phyloP scores from a whole-genome alignment of 1,139 yeast genomes.

The Taphrina communis region DNA sequence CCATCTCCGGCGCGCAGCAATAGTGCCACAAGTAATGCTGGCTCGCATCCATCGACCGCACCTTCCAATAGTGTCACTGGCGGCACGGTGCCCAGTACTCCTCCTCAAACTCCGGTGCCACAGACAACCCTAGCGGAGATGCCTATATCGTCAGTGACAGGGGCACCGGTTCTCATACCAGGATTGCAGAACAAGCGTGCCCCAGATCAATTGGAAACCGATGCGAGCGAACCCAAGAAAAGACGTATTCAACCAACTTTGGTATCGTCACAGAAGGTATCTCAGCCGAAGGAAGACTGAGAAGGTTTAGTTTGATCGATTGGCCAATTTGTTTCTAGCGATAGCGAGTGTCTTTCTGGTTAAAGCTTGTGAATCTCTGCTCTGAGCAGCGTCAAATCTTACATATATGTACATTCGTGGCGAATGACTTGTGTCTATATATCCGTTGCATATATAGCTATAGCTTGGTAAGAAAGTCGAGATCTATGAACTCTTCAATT shows the following conservation, averaged over 20 bases:
- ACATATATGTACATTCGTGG: too few species aligned
- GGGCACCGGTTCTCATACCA: conserved; percentile 8
- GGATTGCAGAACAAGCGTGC: background rate
- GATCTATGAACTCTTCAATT: too few species aligned
- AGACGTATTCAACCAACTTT: conserved; percentile 33
- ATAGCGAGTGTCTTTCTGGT: too few species aligned
- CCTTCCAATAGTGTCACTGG: background rate
- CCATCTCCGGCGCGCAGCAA: conserved; percentile 37
- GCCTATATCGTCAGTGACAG: conserved; percentile 7
- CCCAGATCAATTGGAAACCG: background rate
- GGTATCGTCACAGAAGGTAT: background rate
- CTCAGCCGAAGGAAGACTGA: background rate
- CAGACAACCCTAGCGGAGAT: background rate
- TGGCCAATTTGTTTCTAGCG: too few species aligned
- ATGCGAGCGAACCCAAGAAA: conserved; percentile 13
- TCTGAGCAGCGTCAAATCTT: too few species aligned
- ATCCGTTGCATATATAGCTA: too few species aligned
- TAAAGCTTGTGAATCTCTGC: too few species aligned
- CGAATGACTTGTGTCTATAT: too few species aligned
- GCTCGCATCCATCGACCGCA: conserved; percentile 8
- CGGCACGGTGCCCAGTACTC: conserved; percentile 13
- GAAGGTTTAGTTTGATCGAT: background rate
- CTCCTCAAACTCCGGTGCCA: conserved; percentile 25
- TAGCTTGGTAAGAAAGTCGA: too few species aligned
- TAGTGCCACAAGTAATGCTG: conserved; percentile 15